A percentile compares a stretch with the other conserved stretches of the same genome.
These are phyloP conservation scores for Aspergillus olivimuriae DNA, from an alignment of 495 filamentous ascomycete species.

Conservation along the genomic window DNA sequence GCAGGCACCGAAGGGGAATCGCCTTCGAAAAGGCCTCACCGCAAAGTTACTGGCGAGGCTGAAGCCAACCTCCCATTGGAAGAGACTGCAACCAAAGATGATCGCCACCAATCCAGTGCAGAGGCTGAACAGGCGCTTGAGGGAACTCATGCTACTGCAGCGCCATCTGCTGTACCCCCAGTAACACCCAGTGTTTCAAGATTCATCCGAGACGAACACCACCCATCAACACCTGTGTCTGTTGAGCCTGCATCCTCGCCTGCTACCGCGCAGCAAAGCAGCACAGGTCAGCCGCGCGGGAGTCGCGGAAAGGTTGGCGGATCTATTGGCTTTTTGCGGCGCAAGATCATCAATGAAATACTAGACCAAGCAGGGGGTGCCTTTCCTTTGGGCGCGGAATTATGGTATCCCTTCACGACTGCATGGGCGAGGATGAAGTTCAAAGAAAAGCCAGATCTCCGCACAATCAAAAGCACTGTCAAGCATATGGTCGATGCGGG, in stretches of 20 bases:
- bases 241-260: neutral
- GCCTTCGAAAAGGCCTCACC: too few species aligned
- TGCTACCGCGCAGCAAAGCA: conserved; percentile 1
- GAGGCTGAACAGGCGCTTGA: neutral
- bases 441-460: conserved; percentile 43
- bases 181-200: neutral
- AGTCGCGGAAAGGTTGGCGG: conserved; percentile 39
- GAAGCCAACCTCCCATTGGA: too few species aligned
- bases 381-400: conserved; percentile 64
- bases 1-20: neutral
- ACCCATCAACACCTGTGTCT: neutral
- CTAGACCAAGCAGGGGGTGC: conserved; percentile 63
- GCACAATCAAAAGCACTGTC: conserved; percentile 48
- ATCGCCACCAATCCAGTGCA: too few species aligned
- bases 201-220: neutral
- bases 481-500: conserved; percentile 54
- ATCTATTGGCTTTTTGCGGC: conserved; percentile 41
- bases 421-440: conserved; percentile 50
- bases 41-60: too few species aligned
- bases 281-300: conserved; percentile 2
- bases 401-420: conserved; percentile 63
- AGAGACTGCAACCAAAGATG: neutral
- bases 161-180: neutral
- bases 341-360: conserved; percentile 63
- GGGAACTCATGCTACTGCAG: neutral